Evolutionary conservation across 495 filamentous ascomycete species (phyloP).

Genomic region (Talaromyces stipitatus): DNA sequence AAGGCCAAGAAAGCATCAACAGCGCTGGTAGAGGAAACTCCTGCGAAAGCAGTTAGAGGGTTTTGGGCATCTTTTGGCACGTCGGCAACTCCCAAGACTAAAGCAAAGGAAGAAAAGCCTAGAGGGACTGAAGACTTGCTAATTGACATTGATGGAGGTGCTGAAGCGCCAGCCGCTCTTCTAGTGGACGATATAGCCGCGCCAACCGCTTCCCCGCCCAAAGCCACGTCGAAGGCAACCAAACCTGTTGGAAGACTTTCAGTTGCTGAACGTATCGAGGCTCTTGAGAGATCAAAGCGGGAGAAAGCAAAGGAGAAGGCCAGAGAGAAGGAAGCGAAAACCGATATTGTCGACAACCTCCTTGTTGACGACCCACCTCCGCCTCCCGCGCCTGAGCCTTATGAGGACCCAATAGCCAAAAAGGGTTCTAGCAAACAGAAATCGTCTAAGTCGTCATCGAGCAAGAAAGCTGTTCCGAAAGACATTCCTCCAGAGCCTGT

Average conservation of each 20-base stretch:
- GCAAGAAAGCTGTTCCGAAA: constrained; percentile 11
- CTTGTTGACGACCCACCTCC: constrained; percentile 8
- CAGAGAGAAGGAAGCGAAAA: constrained; percentile 19
- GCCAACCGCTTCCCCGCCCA: constrained; percentile 24
- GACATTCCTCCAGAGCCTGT: constrained; percentile 15
- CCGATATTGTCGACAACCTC: constrained; percentile 11
- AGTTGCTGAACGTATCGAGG: constrained; percentile 40
- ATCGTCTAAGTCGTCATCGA: constrained; percentile 9
- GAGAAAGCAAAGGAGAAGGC: constrained; percentile 32
- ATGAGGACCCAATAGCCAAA: constrained; percentile 8
- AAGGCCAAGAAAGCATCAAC: constrained; percentile 24
- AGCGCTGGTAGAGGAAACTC: constrained; percentile 19
- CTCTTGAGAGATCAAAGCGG: constrained; percentile 35
- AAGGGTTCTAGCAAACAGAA: constrained; percentile 9
- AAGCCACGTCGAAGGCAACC: constrained; percentile 30
- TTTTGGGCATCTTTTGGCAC: constrained; percentile 41
- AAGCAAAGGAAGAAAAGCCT: constrained; percentile 29
- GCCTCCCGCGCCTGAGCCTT: constrained; percentile 8
- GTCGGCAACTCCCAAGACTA: constrained; percentile 25
- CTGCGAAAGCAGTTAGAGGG: constrained; percentile 29
- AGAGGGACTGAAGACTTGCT: constrained; percentile 24
- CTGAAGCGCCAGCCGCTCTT: constrained; percentile 23
- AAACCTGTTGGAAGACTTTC: constrained; percentile 36
- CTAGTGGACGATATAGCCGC: constrained; percentile 29
- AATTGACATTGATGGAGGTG: constrained; percentile 25